Evolutionary conservation across 2,329 filamentous ascomycete genomes (phyloP).

Genomic region (Dactylellina sp.): DNA sequence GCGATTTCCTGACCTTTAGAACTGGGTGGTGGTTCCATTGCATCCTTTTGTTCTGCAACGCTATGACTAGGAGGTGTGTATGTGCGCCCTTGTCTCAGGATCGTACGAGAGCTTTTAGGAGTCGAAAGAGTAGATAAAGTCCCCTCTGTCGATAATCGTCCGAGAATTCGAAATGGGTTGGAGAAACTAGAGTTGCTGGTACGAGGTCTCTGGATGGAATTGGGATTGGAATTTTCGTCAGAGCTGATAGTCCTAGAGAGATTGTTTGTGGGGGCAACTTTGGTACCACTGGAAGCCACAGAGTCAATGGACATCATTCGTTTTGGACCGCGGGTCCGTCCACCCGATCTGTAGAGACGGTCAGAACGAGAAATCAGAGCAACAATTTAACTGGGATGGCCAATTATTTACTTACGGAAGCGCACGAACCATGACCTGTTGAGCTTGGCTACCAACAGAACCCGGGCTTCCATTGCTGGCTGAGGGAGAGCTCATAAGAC

Average conservation of each 20-base stretch:
- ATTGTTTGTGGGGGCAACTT: background rate
- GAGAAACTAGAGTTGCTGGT: background rate
- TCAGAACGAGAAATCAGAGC: background rate
- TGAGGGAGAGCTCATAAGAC: background rate
- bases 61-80: background rate
- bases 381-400: background rate
- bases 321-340: conserved; percentile 20
- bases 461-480: background rate
- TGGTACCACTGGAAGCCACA: background rate
- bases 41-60: background rate
- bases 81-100: conserved; percentile 28
- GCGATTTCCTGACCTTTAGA: too few relatives aligned
- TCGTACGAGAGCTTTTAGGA: background rate
- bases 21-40: too few relatives aligned
- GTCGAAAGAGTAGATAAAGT: background rate
- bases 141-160: background rate
- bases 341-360: conserved; percentile 26
- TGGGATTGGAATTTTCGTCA: background rate
- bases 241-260: background rate
- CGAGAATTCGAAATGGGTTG: too few relatives aligned
- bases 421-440: conserved; percentile 3
- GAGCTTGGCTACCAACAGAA: background rate
- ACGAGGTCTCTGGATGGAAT: too few relatives aligned
- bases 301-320: conserved; percentile 21
- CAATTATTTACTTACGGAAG: conserved; percentile 34